These are phyloP conservation scores for Aspergillus kassunensis DNA, from an alignment of 495 filamentous ascomycete species.

Conservation along the genomic window DNA sequence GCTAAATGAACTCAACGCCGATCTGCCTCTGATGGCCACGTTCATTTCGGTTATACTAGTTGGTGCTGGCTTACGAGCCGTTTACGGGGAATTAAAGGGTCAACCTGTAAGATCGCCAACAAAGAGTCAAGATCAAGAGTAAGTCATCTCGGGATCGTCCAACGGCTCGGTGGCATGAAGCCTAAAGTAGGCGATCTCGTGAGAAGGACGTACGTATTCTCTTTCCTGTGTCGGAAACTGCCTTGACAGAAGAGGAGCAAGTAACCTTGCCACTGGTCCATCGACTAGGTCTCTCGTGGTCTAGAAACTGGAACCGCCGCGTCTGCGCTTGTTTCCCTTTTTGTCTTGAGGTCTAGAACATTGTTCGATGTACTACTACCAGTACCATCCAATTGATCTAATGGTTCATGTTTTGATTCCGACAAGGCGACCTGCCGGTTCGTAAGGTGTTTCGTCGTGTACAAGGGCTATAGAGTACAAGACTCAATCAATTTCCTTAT, in stretches of 20 bases:
- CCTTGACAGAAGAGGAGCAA: too few relatives aligned
- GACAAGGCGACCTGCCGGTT: background rate
- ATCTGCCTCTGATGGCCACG: background rate
- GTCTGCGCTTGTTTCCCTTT: conserved; percentile 2
- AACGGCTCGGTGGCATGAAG: conserved; percentile 1
- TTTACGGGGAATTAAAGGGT: background rate
- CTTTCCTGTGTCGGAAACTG: too few relatives aligned
- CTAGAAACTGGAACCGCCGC: background rate
- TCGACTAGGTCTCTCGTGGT: background rate
- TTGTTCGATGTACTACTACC: background rate
- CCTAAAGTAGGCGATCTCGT: background rate
- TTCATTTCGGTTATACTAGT: conserved; percentile 3
- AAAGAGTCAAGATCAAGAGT: background rate
- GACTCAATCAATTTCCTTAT: background rate
- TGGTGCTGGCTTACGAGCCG: background rate
- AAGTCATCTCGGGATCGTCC: background rate
- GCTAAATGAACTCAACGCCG: background rate
- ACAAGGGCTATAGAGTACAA: background rate
- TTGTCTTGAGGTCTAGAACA: background rate
- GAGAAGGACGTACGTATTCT: background rate
- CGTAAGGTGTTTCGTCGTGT: background rate
- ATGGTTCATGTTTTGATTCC: background rate
- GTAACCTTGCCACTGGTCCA: too few relatives aligned
- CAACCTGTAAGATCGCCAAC: background rate
- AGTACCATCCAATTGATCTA: background rate